Evolutionary conservation across 169 alveolate species (phyloP), one percentile per base, ranked within the genome.

Genomic region (Plasmodium fragile): DNA sequence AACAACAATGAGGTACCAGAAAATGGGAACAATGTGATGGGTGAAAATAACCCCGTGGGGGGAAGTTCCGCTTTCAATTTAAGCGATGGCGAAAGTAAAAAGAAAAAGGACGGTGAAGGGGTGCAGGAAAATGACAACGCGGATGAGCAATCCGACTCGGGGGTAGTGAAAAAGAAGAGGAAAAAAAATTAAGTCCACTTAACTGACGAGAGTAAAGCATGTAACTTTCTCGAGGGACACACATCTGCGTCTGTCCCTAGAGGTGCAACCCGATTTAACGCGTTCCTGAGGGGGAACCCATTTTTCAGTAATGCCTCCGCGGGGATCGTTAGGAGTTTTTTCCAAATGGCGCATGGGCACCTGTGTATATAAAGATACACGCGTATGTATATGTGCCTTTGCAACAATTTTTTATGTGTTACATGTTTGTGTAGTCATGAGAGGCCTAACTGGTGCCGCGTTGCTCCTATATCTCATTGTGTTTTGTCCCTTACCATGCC

Each of bases 111-210:
- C 5, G 43, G 25, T 34, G 39, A 28, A 4, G 52, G 16, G 2
- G 36, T 25, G 22, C 75, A n/a, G 3, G 69, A 53, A 8, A n/a
- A 16, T 13, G 69, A 73, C 59, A 89, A 82, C 55, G 59, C 72
- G 22, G 49, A 59, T 34, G 77, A 87, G 45, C 69, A 87, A 8
- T n/a, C 81, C n/a, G 82, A 78, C 22, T 11, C 89, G 11, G 77
- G 36, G 8, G 93, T 78, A n/a, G 75, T 78, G 4, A 87, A 78
- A 78, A 87, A 87, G 39, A 87, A 87, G 71, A 77, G 89, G 22
- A 87, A 78, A 87, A 79, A 39, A 59, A 87, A 78, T 53, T 81
- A 55, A 41, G 41, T 43, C n/a, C 25, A 82, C 43, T 36, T 6
- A 3, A 39, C 8, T 65, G 28, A 59, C 11, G 22, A 65, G 30